Conservation (phyloP, 1,284 basidiomycete genomes). For the Caloboletus inedulis region DNA sequence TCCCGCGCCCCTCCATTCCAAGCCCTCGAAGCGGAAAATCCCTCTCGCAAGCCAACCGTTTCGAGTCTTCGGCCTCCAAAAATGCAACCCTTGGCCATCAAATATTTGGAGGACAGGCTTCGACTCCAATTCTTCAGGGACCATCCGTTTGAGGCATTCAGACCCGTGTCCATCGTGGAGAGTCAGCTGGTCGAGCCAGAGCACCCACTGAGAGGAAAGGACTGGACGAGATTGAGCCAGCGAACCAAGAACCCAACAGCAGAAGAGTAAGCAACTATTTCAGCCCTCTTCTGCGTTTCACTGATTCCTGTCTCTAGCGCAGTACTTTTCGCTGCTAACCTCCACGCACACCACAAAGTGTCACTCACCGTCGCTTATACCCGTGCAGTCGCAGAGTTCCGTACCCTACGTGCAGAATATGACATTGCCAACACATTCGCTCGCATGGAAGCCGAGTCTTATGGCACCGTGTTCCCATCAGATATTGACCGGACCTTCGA, state of each 20-base stretch:
- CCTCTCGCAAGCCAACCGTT: conserved; percentile 24
- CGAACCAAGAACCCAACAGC: conserved; percentile 78
- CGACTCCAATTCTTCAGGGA: conserved; percentile 92
- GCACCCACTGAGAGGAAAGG: conserved; percentile 54
- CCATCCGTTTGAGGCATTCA: conserved; percentile 94
- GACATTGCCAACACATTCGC: conserved; percentile 78
- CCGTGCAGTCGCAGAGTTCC: conserved; percentile 80
- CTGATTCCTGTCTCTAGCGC: conserved; percentile 49
- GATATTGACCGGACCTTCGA: conserved; percentile 60
- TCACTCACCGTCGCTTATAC: conserved; percentile 82
- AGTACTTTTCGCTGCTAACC: conserved; percentile 76
- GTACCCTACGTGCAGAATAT: conserved; percentile 80
- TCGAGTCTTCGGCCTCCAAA: conserved; percentile 43
- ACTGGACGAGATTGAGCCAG: conserved; percentile 79
- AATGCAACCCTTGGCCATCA: conserved; percentile 60
- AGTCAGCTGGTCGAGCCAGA: conserved; percentile 51
- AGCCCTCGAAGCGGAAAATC: conserved; percentile 42
- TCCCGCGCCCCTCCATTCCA: conserved; percentile 63
- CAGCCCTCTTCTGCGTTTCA: not conserved
- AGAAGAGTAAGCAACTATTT: conserved; percentile 76
- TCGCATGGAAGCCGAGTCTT: conserved; percentile 73
- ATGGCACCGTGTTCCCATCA: conserved; percentile 70
- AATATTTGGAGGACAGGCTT: conserved; percentile 84
- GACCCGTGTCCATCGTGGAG: conserved; percentile 80
- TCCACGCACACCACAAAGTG: conserved; percentile 64